Base-by-base conservation (phyloP, 805 yeast genomes). In the Teunomyces funiuensis region DNA sequence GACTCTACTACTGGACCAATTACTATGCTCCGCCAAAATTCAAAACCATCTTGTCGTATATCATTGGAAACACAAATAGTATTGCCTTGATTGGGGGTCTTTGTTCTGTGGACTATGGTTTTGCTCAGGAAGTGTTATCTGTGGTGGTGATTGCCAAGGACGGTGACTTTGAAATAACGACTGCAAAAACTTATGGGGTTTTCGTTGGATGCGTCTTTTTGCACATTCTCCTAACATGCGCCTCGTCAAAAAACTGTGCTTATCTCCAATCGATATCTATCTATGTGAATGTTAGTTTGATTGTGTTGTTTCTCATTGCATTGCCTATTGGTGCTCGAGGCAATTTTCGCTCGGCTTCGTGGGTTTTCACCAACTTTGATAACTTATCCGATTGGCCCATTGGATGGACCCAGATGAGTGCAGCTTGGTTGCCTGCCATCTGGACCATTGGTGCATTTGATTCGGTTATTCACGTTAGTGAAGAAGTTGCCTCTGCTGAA, bases 381-480 rank as follows among this genome's bases (percentile, higher is more conserved):
- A 80, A 80, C 54, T 60, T 58, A 36, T 65, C 80, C 23, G 73
- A 69, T 22, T 83, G 85, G 82, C 71, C 80, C 6, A 63, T 57
- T 26, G 87, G 86, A 19, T 80, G 82, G 78, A 73, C 78, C 37
- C 76, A 68, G 57, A 59, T 80, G 49, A 33, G 37, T 33, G 74
- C 74, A 27, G 69, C 75, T n/a, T 77, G 80, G 73, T 73, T 80
- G 78, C 82, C 88, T 0, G 80, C 82, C 1, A 75, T 82, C 44
- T 84, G 90, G 89, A 81, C 87, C 17, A 82, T 83, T 55, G 85
- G 85, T 17, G 81, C 85, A 0, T 83, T 82, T 57, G 89, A 83
- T 57, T 76, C 85, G 6, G 79, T 83, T 52, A 80, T 83, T 37
- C 88, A 83, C 63, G 77, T 81, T 78, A 70, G 83, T 17, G 90